phyloP scores from a whole-genome alignment of 2,329 filamentous ascomycete genomes.

The Microascus cirrosus region DNA sequence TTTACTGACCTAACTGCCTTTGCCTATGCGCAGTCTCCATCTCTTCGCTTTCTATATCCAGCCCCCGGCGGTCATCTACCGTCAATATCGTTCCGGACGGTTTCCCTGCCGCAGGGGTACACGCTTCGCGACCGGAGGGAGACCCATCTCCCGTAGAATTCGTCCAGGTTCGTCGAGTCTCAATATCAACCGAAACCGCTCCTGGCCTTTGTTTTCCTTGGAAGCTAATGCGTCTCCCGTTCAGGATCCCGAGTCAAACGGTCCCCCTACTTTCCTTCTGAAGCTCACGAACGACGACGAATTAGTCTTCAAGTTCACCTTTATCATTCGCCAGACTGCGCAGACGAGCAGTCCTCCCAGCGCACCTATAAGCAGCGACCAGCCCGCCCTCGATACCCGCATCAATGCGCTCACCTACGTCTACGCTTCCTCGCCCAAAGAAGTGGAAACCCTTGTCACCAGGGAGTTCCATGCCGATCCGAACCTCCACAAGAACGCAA shows the following conservation, averaged over 20 bases:
- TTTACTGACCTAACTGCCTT: not conserved
- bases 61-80: slow-evolving; percentile 64
- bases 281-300: slow-evolving; percentile 88
- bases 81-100: slow-evolving; percentile 74
- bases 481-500: slow-evolving; percentile 93
- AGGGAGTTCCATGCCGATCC: slow-evolving; percentile 94
- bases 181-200: slow-evolving; percentile 2
- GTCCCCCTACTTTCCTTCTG: slow-evolving; percentile 64
- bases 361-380: slow-evolving; percentile 37
- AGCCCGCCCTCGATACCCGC: slow-evolving; percentile 51
- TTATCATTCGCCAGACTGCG: slow-evolving; percentile 54
- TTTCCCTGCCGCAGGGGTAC: slow-evolving; percentile 73
- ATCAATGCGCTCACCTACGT: slow-evolving; percentile 89
- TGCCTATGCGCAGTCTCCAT: slow-evolving; percentile 58
- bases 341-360: slow-evolving; percentile 20
- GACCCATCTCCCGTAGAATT: slow-evolving; percentile 78
- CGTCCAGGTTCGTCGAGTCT: slow-evolving; percentile 59
- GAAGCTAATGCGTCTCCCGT: not conserved
- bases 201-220: not conserved
- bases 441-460: slow-evolving; percentile 88
- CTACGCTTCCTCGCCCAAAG: slow-evolving; percentile 72
- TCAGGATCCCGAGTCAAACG: slow-evolving; percentile 64
- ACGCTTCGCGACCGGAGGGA: slow-evolving; percentile 57
- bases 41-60: slow-evolving; percentile 71
- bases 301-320: slow-evolving; percentile 84